Evolutionary conservation across 1,284 basidiomycete genomes (phyloP), one percentile per base, ranked within the genome.

Genomic region (Boletellus sp.): DNA sequence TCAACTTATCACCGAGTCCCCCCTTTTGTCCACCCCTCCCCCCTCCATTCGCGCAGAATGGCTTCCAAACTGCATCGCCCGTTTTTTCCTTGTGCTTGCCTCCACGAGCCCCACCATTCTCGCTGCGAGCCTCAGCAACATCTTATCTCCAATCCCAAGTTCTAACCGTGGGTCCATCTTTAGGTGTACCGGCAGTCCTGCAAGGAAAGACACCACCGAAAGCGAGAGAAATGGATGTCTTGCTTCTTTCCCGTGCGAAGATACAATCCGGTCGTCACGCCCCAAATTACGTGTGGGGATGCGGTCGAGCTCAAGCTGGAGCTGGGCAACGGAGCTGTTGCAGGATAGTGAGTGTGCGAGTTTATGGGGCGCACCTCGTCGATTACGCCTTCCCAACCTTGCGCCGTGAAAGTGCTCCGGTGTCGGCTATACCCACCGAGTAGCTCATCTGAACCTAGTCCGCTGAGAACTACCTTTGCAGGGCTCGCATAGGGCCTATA

Each of bases 11-110:
- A 41, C 53, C 33, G 66, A 60, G 65, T 83, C 79, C 3, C 86
- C 86, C 38, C 77, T 77, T 55, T 70, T 74, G 59, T 85, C 79
- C 4, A 71, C 74, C 7, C 70, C 73, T 2, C 75, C 78, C 2
- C 67, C 66, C 52, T 89, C 83, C 88, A 98, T 94, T 62, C 94
- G 83, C 4, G 94, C 93, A 44, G 92, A 93, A 67, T 90, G 82
- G 55, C 88, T 92, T 4, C 96, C 96, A 74, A 99, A 99, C 67
- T 99, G 96, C 89, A 98, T 98, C 6, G 96, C 96, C 48, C 91
- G 69, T 73, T 99, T 99, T 63, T 89, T 92, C 55, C 91, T 76
- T 45, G 60, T 59, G 50, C 85, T 86, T 5, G 91, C 86, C 52
- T 83, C 77, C 2, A 77, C 65, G 39, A 96, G 72, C 0, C 93